Percentiles rank a stretch among this genome's conserved stretches.
Evolutionary conservation across 305 asterid genomes (phyloP).

Genomic region (Fraxinus albicans): DNA sequence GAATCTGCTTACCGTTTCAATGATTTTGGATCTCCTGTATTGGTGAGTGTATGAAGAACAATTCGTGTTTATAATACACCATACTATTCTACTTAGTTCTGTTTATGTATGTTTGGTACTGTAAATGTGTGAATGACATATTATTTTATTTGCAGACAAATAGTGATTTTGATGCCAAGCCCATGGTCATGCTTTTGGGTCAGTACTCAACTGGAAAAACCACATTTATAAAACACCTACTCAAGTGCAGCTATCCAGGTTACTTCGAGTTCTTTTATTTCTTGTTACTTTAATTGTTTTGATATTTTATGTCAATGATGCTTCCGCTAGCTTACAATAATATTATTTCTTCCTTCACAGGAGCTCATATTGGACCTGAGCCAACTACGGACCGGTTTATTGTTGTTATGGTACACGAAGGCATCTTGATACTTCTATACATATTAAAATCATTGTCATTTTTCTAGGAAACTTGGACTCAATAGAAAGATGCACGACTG

Average conservation of each 20-base stretch:
- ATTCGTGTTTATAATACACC: neutral
- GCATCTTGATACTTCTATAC: neutral
- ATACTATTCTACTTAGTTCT: neutral
- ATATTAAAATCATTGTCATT: neutral
- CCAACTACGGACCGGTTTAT: slow-evolving; percentile 94
- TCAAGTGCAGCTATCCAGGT: slow-evolving; percentile 87
- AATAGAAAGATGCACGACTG: neutral
- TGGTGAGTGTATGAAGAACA: slow-evolving; percentile 51
- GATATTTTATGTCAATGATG: neutral
- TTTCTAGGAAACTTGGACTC: slow-evolving; percentile 4
- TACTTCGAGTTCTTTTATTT: slow-evolving; percentile 9
- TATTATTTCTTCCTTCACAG: slow-evolving; percentile 35
- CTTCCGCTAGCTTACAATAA: neutral
- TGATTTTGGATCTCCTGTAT: slow-evolving; percentile 72
- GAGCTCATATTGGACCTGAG: slow-evolving; percentile 98
- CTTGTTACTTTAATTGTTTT: neutral
- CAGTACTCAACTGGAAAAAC: slow-evolving; percentile 97
- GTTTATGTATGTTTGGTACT: neutral
- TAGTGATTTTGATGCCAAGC: slow-evolving; percentile 91
- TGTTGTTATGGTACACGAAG: slow-evolving; percentile 69
- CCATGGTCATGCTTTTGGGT: slow-evolving; percentile 98
- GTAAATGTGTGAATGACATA: slow-evolving; percentile 7
- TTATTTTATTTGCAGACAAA: slow-evolving; percentile 43
- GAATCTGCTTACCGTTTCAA: slow-evolving; percentile 79
- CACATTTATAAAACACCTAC: slow-evolving; percentile 85